Base-by-base conservation (phyloP, 2,329 filamentous ascomycete species). In the Sporothrix pseudoabietina region DNA sequence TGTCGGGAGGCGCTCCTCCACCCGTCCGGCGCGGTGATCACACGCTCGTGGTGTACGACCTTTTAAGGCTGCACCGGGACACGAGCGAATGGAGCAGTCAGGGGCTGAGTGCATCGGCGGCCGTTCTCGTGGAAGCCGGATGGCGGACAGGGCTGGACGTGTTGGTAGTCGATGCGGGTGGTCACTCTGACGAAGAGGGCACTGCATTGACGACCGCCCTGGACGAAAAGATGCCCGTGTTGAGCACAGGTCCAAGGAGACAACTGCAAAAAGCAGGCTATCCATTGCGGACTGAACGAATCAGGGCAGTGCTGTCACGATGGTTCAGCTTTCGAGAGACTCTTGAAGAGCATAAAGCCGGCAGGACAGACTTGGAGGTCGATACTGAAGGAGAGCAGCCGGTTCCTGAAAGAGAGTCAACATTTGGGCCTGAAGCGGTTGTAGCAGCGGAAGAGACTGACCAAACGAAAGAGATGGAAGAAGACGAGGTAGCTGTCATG, bases 21-120 rank as follows among this genome's bases (percentile, higher is more conserved):
- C 41, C 16, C 4, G 35, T 19, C 32, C 72, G 47, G 6, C 69
- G 14, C 16, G 70, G 35, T 57, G 70, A 44, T 14, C 71, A 52
- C 9, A 81, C 94, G 3, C 79, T 93, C 1, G 22, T 74, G 1
- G 81, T 92, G 0, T 91, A 93, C 77, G 90, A 91, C 69, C 85
- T 92, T 57, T 78, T 94, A 19, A 83, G 86, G 26, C 80, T 92
- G 57, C 92, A 94, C 79, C 86, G 87, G 32, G 85, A 88, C 71
- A 92, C 90, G 0, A 89, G 89, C 75, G 90, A 92, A 74, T 94
- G 91, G 87, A 94, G 91, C 69, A 91, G 90, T 0, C 92, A 94
- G 80, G 92, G 92, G 0, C 80, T 94, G 14, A 85, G 87, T 26
- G 85, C 85, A 73, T 90, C 89, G 0, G 84, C 89, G n/a, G 86